Evolutionary conservation across 139 green algal genomes (phyloP), one percentile per base, ranked within the genome.

Genomic region (Nannochloris sp.): DNA sequence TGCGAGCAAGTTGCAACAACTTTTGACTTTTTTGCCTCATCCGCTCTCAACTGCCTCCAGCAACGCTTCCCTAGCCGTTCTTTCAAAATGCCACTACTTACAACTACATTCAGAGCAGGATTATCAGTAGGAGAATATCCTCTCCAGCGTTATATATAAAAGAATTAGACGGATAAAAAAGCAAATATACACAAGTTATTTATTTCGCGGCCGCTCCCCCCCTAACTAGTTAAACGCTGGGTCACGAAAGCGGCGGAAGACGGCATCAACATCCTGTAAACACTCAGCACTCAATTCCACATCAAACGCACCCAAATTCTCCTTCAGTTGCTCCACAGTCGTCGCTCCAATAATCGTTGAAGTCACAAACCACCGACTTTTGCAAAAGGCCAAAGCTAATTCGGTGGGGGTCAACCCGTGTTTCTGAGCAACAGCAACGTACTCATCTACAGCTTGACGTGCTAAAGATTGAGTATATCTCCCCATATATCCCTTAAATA

Each of bases 261-360:
- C 70, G 0, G 25, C 39, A 15, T 84, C 75, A 29, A 95, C 72
- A 19, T 84, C 86, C 1, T 66, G 58, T 25, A 88, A 27, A n/a
- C 55, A 72, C 51, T 91, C 87, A 14, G 75, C 59, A 4, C 60
- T 47, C 24, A 88, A 61, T 56, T 73, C 68, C 39, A 79, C 70
- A 42, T 85, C 72, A 65, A 92, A 95, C 0, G 87, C 81, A 27
- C 68, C 65, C 1, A 95, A 72, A 63, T 95, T 90, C 67, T 95
- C 86, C 71, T 89, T 85, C 10, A 96, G 75, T 65, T 96, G 88
- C 24, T 84, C 65, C 83, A 95, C 75, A 30, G 54, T 87, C 37
- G 92, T 97, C 24, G 91, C 91, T 15, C 91, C 90, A 64, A 96
- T 91, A 79, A 97, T 97, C 54, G 81, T 93, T 68, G 60, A 81